Evolutionary conservation across 1,139 yeast species (phyloP).

Genomic region (Kodamaea sp.): DNA sequence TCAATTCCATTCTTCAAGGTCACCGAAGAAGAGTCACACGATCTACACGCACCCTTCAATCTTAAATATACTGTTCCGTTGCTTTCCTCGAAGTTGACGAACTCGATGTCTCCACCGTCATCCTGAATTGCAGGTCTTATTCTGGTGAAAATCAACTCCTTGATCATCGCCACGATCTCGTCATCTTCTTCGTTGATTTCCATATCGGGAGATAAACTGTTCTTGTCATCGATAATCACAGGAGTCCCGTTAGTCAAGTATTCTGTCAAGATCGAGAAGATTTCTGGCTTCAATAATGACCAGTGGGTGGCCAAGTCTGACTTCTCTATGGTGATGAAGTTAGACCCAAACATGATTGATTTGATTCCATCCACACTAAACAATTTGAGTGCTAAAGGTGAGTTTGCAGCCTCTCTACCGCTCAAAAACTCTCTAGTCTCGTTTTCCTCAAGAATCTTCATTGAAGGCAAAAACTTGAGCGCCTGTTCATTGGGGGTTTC

Average conservation of each 20-base stretch:
- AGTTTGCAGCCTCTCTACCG: slow-evolving; percentile 55
- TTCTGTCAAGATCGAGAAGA: slow-evolving; percentile 81
- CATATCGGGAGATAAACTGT: slow-evolving; percentile 35
- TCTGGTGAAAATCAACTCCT: slow-evolving; percentile 89
- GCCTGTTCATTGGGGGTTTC: slow-evolving; percentile 52
- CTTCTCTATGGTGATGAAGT: slow-evolving; percentile 86
- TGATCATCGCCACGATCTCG: slow-evolving; percentile 85
- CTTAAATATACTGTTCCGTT: slow-evolving; percentile 67
- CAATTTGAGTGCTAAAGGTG: slow-evolving; percentile 56
- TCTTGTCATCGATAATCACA: slow-evolving; percentile 41
- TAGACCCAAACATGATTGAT: slow-evolving; percentile 54
- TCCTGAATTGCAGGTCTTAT: slow-evolving; percentile 93
- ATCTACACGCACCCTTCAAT: slow-evolving; percentile 77
- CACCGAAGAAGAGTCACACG: slow-evolving; percentile 74
- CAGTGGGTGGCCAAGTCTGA: slow-evolving; percentile 53
- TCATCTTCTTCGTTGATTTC: slow-evolving; percentile 61
- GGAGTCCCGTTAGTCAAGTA: slow-evolving; percentile 77
- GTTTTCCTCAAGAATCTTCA: slow-evolving; percentile 42
- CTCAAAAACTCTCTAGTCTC: slow-evolving; percentile 56
- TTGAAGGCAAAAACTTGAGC: slow-evolving; percentile 47
- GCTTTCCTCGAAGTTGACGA: slow-evolving; percentile 61
- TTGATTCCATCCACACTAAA: slow-evolving; percentile 53
- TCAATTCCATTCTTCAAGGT: slow-evolving; percentile 81
- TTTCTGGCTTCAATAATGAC: slow-evolving; percentile 85
- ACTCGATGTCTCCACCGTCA: slow-evolving; percentile 83